Evolutionary conservation across 73 alveolate species (phyloP).

Genomic region (Stentor roeselii): DNA sequence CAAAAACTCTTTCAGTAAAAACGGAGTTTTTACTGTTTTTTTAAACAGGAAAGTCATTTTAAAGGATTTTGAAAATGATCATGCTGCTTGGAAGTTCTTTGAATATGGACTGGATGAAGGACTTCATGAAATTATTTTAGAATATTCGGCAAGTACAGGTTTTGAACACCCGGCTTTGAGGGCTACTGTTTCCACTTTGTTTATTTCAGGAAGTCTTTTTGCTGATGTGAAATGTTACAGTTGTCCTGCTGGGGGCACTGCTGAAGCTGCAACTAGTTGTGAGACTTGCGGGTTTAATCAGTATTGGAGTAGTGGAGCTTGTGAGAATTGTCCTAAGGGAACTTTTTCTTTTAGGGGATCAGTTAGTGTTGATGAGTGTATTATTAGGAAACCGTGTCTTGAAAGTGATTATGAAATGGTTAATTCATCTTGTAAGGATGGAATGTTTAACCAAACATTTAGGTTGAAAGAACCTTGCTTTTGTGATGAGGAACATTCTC

Average conservation of each 20-base stretch:
- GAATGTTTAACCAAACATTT: not conserved
- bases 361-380: not conserved
- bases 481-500: not conserved
- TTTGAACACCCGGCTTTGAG: not conserved
- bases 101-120: not conserved
- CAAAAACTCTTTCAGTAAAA: not conserved
- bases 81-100: not conserved
- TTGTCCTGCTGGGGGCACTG: not conserved
- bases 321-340: slow-evolving; percentile 13
- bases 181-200: not conserved
- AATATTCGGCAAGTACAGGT: not conserved
- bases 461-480: not conserved
- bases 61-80: not conserved
- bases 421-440: not conserved
- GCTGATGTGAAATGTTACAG: not conserved
- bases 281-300: not conserved
- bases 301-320: not conserved
- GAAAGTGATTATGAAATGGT: not conserved
- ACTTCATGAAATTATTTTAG: not conserved
- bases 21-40: not conserved
- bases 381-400: not conserved
- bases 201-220: not conserved
- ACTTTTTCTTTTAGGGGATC: slow-evolving; percentile 2
- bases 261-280: not conserved
- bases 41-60: not conserved